A percentile compares a stretch with the other conserved stretches of the same genome.
phyloP scores from a whole-genome alignment of 2,329 filamentous ascomycete genomes.

The Dichotomopilus funicola region DNA sequence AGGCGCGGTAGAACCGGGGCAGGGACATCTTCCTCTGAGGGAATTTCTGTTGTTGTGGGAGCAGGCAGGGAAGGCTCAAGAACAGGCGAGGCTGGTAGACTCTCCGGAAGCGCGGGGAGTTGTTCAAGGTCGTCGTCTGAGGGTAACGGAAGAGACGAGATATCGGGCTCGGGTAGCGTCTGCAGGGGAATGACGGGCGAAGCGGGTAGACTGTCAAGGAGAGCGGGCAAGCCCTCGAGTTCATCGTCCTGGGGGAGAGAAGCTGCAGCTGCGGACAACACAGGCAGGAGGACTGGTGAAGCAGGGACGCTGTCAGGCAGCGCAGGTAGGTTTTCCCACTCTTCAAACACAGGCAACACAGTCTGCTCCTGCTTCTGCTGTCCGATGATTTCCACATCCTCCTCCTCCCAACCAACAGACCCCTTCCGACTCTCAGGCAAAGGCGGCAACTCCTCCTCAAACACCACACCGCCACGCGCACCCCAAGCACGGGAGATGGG shows the following conservation, averaged over 20 bases:
- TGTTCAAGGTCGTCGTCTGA: constrained; percentile 1
- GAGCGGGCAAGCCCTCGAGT: neutral
- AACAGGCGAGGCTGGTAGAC: neutral
- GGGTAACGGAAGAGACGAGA: neutral
- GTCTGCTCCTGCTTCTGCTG: too few species aligned
- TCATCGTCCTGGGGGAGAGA: neutral
- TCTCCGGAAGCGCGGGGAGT: constrained; percentile 11
- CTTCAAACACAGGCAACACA: neutral
- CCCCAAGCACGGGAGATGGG: constrained; percentile 3
- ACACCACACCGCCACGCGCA: too few species aligned
- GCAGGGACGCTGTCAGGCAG: neutral
- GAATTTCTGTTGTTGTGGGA: neutral
- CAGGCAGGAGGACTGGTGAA: neutral
- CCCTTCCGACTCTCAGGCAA: constrained; percentile 9
- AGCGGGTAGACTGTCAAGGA: neutral
- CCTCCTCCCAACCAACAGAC: neutral
- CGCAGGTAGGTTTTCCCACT: neutral
- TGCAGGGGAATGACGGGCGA: neutral
- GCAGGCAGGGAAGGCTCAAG: neutral
- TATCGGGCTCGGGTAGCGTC: neutral
- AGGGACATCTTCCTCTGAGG: neutral
- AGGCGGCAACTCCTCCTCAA: constrained; percentile 5
- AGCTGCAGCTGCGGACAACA: neutral
- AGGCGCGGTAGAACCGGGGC: neutral
- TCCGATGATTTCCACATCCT: too few species aligned